Evolutionary conservation across 495 filamentous ascomycete genomes (phyloP), one percentile per base, ranked within the genome.

Genomic region (Trichoderma erinaceum): DNA sequence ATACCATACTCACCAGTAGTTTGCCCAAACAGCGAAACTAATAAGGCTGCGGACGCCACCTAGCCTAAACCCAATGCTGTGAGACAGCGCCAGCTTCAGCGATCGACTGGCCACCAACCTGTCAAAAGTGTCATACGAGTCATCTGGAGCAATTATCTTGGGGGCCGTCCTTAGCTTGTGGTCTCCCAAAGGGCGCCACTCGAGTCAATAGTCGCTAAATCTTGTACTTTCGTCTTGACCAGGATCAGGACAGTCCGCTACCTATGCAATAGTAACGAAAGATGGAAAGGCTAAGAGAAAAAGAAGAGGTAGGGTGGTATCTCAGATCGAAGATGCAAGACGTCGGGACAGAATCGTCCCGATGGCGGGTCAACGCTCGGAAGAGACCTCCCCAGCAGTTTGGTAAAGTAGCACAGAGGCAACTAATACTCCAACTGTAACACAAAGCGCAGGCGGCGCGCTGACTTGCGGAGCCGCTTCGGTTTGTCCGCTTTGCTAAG

Each of bases 91-190:
- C 41, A 32, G 66, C 25, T 50, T 29, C 38, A 15, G 12, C 21
- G 50, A 61, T 61, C 25, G 56, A 29, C 8, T 12, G 25, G 23
- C 6, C 4, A 23, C 48, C 52, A 11, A 52, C 35, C 43, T 58
- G 66, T 67, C 66, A 63, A 23, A 50, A 63, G 13, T 32, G 63
- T 25, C 16, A 64, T 68, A 32, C 13, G 35, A 41, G 41, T 29
- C 66, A 29, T 32, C 56, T 0, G 23, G 27, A 13, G 56, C 56
- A 15, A 32, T 2, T 21, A 61, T 29, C 12, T 15, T 32, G 23
- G 56, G 56, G n/a, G 4, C 8, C 27, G 48, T 7, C 16, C 48
- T 5, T 23, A 3, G 21, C n/a, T 52, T 52, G 48, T 52, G 48
- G 18, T 5, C 10, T 12, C 43, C 43, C 43, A 46, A 46, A 38